phyloP scores from a whole-genome alignment of 2,329 filamentous ascomycete species.

The Botrytis porri region DNA sequence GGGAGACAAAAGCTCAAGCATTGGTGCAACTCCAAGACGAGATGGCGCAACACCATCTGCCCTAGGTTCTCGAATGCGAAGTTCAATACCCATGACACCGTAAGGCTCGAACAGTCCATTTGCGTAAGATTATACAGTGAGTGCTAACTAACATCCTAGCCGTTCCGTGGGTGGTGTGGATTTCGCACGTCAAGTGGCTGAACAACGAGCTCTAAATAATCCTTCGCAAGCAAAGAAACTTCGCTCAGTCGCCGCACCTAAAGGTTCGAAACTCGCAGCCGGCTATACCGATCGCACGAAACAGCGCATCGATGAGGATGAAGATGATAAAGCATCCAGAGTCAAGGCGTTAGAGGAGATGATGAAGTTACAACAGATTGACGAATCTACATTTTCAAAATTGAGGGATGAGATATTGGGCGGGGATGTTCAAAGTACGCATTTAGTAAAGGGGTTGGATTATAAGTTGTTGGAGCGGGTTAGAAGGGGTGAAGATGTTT shows the following conservation, averaged over 20 bases:
- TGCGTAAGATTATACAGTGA: background rate
- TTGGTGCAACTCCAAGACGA: conserved; percentile 39
- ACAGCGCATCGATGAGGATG: conserved; percentile 51
- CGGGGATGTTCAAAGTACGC: conserved; percentile 74
- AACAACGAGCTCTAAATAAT: conserved; percentile 46
- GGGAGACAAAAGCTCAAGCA: conserved; percentile 24
- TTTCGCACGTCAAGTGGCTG: conserved; percentile 81
- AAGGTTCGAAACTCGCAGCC: conserved; percentile 72
- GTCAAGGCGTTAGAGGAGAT: conserved; percentile 78
- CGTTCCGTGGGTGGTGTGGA: conserved; percentile 51
- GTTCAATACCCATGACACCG: conserved; percentile 94
- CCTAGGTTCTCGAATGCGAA: conserved; percentile 73
- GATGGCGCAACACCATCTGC: conserved; percentile 51
- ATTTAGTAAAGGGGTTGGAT: conserved; percentile 90
- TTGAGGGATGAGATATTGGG: conserved; percentile 75
- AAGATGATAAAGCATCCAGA: conserved; percentile 58
- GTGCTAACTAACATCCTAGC: conserved; percentile 16
- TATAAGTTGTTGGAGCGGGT: conserved; percentile 72
- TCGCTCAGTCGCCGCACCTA: conserved; percentile 71
- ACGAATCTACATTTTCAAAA: conserved; percentile 73
- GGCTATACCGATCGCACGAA: conserved; percentile 84
- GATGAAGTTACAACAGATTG: conserved; percentile 80
- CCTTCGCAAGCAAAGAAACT: conserved; percentile 65
- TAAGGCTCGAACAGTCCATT: conserved; percentile 44
- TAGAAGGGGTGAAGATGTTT: conserved; percentile 49